Percentiles rank a stretch among this genome's conserved stretches.
Evolutionary conservation across 2,329 filamentous ascomycete genomes (phyloP).

Genomic region (Fusarium newnesense): DNA sequence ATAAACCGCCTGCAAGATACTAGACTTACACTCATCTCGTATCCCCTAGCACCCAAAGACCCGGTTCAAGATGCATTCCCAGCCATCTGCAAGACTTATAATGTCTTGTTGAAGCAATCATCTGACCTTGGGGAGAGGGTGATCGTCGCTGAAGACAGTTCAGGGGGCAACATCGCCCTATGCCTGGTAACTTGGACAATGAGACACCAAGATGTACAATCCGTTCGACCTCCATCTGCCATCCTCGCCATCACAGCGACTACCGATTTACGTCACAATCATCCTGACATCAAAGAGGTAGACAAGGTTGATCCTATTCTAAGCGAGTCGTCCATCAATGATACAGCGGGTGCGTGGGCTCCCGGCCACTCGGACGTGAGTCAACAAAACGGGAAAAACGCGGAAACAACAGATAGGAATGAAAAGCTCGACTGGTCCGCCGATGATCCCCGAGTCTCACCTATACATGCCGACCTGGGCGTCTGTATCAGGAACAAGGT

Average conservation of each 20-base stretch:
- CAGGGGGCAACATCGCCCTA: conserved; percentile 64
- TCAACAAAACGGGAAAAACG: not conserved
- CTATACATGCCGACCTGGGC: conserved; percentile 56
- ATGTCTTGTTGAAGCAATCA: conserved; percentile 52
- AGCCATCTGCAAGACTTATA: conserved; percentile 57
- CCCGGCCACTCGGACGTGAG: not conserved
- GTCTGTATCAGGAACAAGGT: conserved; percentile 48
- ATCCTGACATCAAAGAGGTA: conserved; percentile 23
- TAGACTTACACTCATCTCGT: conserved; percentile 59
- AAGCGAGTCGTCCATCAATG: conserved; percentile 29
- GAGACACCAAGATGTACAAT: conserved; percentile 38
- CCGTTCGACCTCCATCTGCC: conserved; percentile 48
- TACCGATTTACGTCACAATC: conserved; percentile 47
- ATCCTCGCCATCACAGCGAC: conserved; percentile 56
- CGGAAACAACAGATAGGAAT: accelerated
- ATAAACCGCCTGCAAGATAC: conserved; percentile 53
- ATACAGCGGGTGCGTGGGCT: conserved; percentile 42
- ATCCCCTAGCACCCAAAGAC: conserved; percentile 64
- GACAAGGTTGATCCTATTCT: conserved; percentile 42
- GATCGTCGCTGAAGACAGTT: conserved; percentile 64
- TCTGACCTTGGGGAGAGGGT: conserved; percentile 52
- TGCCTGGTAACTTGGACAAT: conserved; percentile 48
- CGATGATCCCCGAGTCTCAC: conserved; percentile 59
- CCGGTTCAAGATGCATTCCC: conserved; percentile 61
- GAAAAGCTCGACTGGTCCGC: conserved; percentile 29